phyloP scores from a whole-genome alignment of 306 rosid species.

The Acmispon strigosus region DNA sequence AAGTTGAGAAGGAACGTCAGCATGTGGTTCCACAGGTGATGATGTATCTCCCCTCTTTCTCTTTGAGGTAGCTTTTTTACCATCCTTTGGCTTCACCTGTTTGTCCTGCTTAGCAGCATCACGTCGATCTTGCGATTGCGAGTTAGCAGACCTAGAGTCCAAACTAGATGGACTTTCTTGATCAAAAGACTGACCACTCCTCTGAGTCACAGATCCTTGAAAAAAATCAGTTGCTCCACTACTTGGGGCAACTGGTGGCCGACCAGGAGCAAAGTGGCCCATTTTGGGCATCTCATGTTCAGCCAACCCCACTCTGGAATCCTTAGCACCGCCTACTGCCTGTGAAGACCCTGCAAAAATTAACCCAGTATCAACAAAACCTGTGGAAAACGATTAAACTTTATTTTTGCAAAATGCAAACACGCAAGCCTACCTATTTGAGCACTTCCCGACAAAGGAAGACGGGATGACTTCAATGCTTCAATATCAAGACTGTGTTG shows the following conservation, averaged over 20 bases:
- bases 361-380: constrained; percentile 5
- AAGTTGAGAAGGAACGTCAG: constrained; percentile 51
- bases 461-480: constrained; percentile 80
- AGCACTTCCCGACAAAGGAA: constrained; percentile 59
- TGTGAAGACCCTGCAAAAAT: constrained; percentile 65
- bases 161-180: constrained; percentile 94
- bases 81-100: constrained; percentile 56
- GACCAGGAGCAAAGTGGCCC: constrained; percentile 57
- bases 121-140: constrained; percentile 82
- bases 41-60: constrained; percentile 81
- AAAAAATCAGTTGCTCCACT: constrained; percentile 61
- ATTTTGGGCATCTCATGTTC: constrained; percentile 63
- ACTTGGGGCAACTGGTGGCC: constrained; percentile 76
- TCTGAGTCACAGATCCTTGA: constrained; percentile 73
- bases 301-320: constrained; percentile 51
- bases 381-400: background rate
- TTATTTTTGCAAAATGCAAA: constrained; percentile 28
- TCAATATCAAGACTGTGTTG: constrained; percentile 93
- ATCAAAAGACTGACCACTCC: constrained; percentile 75
- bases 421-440: constrained; percentile 47
- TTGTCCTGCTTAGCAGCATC: constrained; percentile 57
- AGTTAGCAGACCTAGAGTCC: constrained; percentile 94
- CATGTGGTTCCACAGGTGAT: constrained; percentile 48
- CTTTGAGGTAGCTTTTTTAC: constrained; percentile 57
- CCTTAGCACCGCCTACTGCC: constrained; percentile 43